A percentile compares a stretch with the other conserved stretches of the same genome.
Conservation (phyloP, 1,139 yeast species). For the Pichia inconspicua region DNA sequence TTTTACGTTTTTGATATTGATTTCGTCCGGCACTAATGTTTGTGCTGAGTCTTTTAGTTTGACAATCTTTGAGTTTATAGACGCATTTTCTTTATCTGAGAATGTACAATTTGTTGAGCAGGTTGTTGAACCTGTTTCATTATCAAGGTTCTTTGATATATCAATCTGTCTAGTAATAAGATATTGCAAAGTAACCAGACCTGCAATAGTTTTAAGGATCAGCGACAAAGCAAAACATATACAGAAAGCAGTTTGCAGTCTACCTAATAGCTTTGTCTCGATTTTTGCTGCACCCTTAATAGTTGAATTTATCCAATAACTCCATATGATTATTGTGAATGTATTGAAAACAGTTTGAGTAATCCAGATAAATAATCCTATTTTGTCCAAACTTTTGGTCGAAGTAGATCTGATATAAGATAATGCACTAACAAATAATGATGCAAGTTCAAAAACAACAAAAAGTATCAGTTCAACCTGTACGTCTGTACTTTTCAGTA, state of each 20-base stretch:
- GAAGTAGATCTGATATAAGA: no score
- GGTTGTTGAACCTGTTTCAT: not conserved
- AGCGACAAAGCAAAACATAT: slow-evolving; percentile 9
- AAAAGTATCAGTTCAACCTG: slow-evolving; percentile 8
- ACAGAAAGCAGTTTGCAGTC: slow-evolving; percentile 5
- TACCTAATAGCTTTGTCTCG: slow-evolving; percentile 1
- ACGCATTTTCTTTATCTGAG: not conserved
- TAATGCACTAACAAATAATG: not conserved
- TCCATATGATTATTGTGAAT: slow-evolving; percentile 6
- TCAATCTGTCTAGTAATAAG: no score
- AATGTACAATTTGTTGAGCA: not conserved
- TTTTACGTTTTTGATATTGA: not conserved
- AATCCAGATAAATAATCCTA: not conserved
- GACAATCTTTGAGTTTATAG: not conserved
- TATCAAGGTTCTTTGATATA: no score
- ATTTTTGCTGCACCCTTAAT: slow-evolving; percentile 1
- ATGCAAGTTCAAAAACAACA: slow-evolving; percentile 5
- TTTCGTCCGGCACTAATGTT: slow-evolving; percentile 5
- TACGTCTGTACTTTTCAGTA: not conserved
- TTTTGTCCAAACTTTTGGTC: not conserved
- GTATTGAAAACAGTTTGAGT: not conserved
- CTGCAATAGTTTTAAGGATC: slow-evolving; percentile 1
- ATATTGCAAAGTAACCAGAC: not conserved
- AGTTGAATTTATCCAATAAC: slow-evolving; percentile 12
- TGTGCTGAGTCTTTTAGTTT: slow-evolving; percentile 8